Evolutionary conservation across 257 asterid genomes (phyloP).

Genomic region (Ocimum tenuiflorum): DNA sequence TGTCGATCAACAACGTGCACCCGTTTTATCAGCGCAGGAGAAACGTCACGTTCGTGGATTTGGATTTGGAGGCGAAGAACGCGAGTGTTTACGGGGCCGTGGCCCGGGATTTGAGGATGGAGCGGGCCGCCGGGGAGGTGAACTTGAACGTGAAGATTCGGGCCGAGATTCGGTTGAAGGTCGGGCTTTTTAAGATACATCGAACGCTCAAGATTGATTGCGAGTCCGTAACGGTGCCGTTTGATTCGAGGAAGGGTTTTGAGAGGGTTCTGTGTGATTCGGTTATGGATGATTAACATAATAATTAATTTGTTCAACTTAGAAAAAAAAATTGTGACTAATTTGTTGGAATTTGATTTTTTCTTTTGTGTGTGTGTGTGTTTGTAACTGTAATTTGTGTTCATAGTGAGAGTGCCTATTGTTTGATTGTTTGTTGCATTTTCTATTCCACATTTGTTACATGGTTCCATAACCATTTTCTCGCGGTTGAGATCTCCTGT

Average conservation of each 20-base stretch:
- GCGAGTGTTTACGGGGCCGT: conserved; percentile 36
- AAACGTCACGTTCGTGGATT: conserved; percentile 47
- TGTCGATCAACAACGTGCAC: conserved; percentile 37
- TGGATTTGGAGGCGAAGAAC: conserved; percentile 42
- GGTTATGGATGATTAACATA: conserved; percentile 28
- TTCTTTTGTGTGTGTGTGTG: no score
- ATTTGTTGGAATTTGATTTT: neutral
- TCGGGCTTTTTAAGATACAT: conserved; percentile 54
- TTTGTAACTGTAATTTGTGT: no score
- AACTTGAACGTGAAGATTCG: conserved; percentile 43
- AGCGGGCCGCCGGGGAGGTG: conserved; percentile 41
- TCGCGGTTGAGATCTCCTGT: no score
- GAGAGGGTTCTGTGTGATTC: conserved; percentile 45
- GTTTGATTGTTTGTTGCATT: no score
- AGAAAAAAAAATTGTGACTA: no score
- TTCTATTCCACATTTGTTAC: no score
- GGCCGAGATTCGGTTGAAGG: conserved; percentile 65
- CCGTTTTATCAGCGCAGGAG: conserved; percentile 59
- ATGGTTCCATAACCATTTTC: no score
- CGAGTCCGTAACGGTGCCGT: conserved; percentile 33
- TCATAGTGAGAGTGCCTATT: no score
- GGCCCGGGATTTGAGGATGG: conserved; percentile 49
- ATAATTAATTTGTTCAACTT: neutral
- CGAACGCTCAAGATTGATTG: conserved; percentile 52
- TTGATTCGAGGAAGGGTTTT: conserved; percentile 36